phyloP scores from a whole-genome alignment of 805 yeast species.

The Teunomyces gatunensis region DNA sequence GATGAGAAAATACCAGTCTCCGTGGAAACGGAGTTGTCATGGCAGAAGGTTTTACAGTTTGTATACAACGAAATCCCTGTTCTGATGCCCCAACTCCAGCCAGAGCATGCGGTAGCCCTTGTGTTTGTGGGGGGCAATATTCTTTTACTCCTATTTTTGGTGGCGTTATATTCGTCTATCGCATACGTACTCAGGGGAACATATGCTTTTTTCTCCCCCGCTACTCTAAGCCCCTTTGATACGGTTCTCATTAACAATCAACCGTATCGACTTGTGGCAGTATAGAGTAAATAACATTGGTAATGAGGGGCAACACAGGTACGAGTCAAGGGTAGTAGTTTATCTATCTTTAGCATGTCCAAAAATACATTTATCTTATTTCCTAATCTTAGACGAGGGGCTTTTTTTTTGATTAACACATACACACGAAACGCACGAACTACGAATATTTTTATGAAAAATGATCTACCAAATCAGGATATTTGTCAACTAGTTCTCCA shows the following conservation, averaged over 20 bases:
- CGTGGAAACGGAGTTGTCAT: background rate
- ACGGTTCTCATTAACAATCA: background rate
- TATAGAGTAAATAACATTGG: background rate
- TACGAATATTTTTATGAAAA: no score
- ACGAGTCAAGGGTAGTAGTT: background rate
- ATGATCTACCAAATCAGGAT: no score
- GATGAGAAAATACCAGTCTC: background rate
- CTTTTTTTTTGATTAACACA: no score
- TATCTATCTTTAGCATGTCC: background rate
- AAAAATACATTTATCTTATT: background rate
- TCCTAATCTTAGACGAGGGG: no score
- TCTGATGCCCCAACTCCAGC: background rate
- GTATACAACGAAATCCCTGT: background rate
- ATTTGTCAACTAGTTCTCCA: no score
- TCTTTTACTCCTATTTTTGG: background rate
- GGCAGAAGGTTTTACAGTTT: constrained; percentile 1
- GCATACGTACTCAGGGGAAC: background rate
- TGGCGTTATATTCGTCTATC: background rate
- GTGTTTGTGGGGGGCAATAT: background rate
- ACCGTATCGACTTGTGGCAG: background rate
- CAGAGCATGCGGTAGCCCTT: background rate
- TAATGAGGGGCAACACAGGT: background rate
- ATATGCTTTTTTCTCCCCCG: background rate
- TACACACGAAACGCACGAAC: no score
- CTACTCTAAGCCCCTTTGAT: background rate